Evolutionary conservation across 2,329 filamentous ascomycete species (phyloP), one percentile per base, ranked within the genome.

Genomic region (Rhinocladiella similis): DNA sequence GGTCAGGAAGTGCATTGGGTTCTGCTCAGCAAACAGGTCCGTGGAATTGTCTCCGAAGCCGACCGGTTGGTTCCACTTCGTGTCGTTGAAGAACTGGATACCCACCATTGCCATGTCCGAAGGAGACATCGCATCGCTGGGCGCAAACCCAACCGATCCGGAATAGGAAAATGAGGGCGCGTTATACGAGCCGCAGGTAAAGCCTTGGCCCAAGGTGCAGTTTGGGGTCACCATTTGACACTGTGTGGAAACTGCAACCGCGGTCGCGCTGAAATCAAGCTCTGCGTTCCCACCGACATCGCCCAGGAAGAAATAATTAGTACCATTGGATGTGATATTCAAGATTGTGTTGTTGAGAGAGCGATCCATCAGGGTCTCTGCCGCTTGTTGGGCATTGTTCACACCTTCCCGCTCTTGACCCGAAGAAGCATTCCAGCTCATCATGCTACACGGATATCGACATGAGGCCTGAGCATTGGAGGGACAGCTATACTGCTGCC

Each of bases 361-460:
- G 47, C 58, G 61, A 22, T 33, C 33, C 25, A 62, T 59, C 19
- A 62, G 46, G 4, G 51, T 53, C 29, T 61, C 38, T 5, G 60
- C 60, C 38, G 58, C 54, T 48, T 60, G 39, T 47, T 62, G 60
- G 12, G 60, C 60, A 19, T 57, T 45, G 29, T 45, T 42, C n/a
- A 62, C 39, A 3, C 60, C 50, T 36, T 58, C 45, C 36, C 58
- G 60, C 42, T 48, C 47, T 50, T 33, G 29, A 10, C 54, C 49
- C 41, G 43, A 9, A 4, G 58, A 45, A 27, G 35, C n/a, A 25
- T 54, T 61, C 57, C 57, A 62, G 39, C 35, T 54, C 16, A 29
- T 53, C 16, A 61, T 61, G 46, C 60, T 61, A 51, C 60, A 61
- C 12, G 60, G 60, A 36, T 62, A 61, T 7, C 41, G 27, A 53